These are phyloP conservation scores for Calvatia gigantea DNA, from an alignment of 768 basidiomycete genomes.

Conservation along the genomic window DNA sequence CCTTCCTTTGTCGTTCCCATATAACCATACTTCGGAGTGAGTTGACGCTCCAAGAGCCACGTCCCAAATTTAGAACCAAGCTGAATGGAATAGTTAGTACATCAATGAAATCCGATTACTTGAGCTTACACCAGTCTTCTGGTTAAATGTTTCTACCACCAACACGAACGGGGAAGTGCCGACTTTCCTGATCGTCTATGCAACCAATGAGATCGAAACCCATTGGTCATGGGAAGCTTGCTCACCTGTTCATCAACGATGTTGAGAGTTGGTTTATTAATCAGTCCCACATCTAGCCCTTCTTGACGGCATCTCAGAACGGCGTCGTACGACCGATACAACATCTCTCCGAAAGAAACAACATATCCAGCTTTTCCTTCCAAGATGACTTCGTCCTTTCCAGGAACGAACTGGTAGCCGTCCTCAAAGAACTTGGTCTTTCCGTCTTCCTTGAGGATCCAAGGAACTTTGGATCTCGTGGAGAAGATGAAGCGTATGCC, in stretches of 20 bases:
- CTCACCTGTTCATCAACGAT: constrained; percentile 75
- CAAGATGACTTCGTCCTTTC: constrained; percentile 78
- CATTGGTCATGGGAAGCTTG: not conserved
- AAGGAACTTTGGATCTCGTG: constrained; percentile 87
- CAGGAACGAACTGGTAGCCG: constrained; percentile 76
- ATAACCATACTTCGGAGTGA: constrained; percentile 79
- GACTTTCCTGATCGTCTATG: constrained; percentile 61
- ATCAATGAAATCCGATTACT: not conserved
- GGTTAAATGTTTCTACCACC: constrained; percentile 82
- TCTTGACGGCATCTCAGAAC: constrained; percentile 68
- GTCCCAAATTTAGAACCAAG: constrained; percentile 84
- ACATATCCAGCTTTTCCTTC: constrained; percentile 82
- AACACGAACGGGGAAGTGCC: constrained; percentile 76
- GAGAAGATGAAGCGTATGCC: constrained; percentile 87
- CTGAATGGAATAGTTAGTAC: constrained; percentile 22
- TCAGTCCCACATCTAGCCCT: constrained; percentile 77
- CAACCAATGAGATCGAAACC: not conserved
- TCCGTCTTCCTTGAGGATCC: constrained; percentile 76
- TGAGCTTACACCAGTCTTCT: constrained; percentile 72
- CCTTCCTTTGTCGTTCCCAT: constrained; percentile 76
- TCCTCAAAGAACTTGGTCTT: constrained; percentile 60
- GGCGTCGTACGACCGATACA: constrained; percentile 81
- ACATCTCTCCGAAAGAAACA: constrained; percentile 83
- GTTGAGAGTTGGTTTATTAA: constrained; percentile 85
- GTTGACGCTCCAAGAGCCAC: constrained; percentile 78